These are phyloP conservation scores for Aspergillus sp. DNA, from an alignment of 2,329 filamentous ascomycete species.

Conservation along the genomic window DNA sequence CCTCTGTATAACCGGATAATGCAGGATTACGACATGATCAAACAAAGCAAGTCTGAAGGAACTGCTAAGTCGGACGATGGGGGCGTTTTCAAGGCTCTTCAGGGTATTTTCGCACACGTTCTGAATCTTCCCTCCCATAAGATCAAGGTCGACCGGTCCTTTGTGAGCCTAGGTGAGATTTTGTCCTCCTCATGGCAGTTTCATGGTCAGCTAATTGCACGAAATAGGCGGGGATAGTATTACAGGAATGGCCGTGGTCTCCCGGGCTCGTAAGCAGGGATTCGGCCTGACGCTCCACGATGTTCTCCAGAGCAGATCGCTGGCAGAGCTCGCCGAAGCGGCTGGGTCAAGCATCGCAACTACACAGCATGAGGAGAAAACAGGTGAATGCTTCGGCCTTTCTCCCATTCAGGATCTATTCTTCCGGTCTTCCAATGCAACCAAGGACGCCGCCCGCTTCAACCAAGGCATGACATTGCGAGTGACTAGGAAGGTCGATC, in stretches of 20 bases:
- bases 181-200: background rate
- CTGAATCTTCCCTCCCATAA: constrained; percentile 26
- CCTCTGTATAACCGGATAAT: constrained; percentile 32
- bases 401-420: constrained; percentile 29
- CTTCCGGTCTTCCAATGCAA: constrained; percentile 14
- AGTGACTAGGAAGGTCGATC: constrained; percentile 16
- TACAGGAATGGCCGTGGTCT: constrained; percentile 30
- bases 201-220: background rate
- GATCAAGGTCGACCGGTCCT: constrained; percentile 25
- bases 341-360: constrained; percentile 11
- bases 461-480: constrained; percentile 28
- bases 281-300: constrained; percentile 25
- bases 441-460: constrained; percentile 18
- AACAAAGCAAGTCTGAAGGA: constrained; percentile 12
- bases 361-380: constrained; percentile 15
- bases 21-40: constrained; percentile 24
- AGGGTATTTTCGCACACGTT: constrained; percentile 27
- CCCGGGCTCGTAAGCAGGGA: constrained; percentile 27
- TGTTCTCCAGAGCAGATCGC: constrained; percentile 24
- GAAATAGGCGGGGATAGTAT: constrained; percentile 30
- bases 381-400: constrained; percentile 19
- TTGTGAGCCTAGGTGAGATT: constrained; percentile 27
- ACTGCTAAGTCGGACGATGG: constrained; percentile 9
- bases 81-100: constrained; percentile 14
- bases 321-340: constrained; percentile 21